Percentiles rank a stretch among this genome's conserved stretches.
Evolutionary conservation across 495 filamentous ascomycete genomes (phyloP).

Genomic region (Talaromyces ruber): DNA sequence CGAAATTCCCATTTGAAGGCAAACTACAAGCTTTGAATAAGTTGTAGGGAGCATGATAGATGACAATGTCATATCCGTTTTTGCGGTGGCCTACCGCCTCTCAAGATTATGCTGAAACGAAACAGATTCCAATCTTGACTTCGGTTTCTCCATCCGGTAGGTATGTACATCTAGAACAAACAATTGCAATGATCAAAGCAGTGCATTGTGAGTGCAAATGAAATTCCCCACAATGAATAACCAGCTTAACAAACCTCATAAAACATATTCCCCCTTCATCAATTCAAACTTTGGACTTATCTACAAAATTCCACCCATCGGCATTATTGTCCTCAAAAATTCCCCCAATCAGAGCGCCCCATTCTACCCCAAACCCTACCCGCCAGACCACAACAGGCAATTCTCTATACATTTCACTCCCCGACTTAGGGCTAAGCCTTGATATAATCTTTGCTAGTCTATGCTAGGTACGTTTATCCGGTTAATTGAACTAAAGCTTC

Average conservation of each 20-base stretch:
- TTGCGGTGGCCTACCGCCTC: too few species aligned
- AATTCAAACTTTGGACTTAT: not conserved
- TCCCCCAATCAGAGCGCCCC: not conserved
- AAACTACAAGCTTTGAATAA: too few species aligned
- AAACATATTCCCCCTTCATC: not conserved
- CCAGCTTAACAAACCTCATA: not conserved
- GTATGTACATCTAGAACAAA: not conserved
- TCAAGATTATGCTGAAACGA: not conserved
- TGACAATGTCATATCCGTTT: too few species aligned
- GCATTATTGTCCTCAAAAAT: constrained; percentile 29
- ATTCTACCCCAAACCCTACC: not conserved
- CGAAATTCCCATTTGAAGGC: too few species aligned
- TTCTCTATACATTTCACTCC: not conserved
- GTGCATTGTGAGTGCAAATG: not conserved
- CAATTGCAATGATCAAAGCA: not conserved
- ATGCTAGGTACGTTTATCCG: not conserved
- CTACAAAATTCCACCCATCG: not conserved
- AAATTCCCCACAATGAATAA: not conserved
- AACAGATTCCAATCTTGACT: not conserved
- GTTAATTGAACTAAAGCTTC: not conserved
- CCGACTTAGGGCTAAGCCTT: not conserved
- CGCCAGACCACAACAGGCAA: not conserved
- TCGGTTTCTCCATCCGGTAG: too few species aligned
- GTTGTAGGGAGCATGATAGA: too few species aligned
- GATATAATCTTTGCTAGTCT: not conserved